These are phyloP conservation scores for Acephala macrosclerotiorum DNA, from an alignment of 2,329 filamentous ascomycete species.

Conservation along the genomic window DNA sequence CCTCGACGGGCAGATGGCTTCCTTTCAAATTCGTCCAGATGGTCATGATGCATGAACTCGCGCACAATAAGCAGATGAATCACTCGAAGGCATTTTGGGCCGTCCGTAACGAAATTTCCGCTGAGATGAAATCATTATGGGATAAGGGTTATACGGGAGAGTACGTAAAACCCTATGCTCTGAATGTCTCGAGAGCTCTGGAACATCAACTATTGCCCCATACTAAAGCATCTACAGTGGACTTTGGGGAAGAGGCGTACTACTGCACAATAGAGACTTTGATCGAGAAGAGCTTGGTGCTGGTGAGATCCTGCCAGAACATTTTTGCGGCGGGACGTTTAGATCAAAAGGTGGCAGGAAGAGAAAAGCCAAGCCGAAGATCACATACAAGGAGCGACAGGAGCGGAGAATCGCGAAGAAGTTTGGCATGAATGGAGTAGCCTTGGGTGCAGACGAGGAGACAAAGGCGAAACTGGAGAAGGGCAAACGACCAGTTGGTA, in stretches of 20 bases:
- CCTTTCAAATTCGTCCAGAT: conserved; percentile 87
- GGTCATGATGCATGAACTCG: conserved; percentile 91
- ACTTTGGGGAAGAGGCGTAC: conserved; percentile 78
- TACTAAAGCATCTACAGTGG: too few relatives aligned
- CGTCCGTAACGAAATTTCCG: conserved; percentile 76
- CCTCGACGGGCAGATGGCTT: conserved; percentile 72
- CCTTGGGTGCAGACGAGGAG: conserved; percentile 64
- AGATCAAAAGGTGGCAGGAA: conserved; percentile 61
- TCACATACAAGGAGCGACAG: conserved; percentile 51
- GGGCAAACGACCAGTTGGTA: conserved; percentile 58
- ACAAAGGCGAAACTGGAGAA: conserved; percentile 48
- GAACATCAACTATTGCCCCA: too few relatives aligned
- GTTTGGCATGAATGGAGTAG: conserved; percentile 56
- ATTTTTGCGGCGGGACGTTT: conserved; percentile 85
- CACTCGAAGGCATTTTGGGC: conserved; percentile 84
- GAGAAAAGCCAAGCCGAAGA: conserved; percentile 55
- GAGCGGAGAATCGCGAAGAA: conserved; percentile 63
- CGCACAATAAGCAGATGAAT: conserved; percentile 93
- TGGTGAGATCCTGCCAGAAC: conserved; percentile 68
- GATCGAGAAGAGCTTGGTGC: conserved; percentile 59
- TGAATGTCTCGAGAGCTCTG: too few relatives aligned
- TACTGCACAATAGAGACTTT: conserved; percentile 67
- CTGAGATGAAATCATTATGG: conserved; percentile 76
- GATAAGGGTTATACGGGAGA: conserved; percentile 76
- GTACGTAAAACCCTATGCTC: too few relatives aligned